Base-by-base conservation (phyloP, 2,329 filamentous ascomycete genomes). In the Pseudofabraea citricarpa region DNA sequence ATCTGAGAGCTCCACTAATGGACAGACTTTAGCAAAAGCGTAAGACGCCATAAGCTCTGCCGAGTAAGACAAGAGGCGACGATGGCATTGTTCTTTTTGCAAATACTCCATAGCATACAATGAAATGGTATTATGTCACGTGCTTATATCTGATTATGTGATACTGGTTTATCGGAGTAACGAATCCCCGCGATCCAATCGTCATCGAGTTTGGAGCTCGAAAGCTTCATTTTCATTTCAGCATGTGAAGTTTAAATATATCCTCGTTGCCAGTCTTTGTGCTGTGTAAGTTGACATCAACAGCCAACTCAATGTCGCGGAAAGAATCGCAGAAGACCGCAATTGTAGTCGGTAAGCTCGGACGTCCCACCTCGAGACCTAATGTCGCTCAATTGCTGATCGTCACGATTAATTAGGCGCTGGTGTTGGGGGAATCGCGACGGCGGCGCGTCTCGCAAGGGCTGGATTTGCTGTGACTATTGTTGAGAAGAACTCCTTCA, bases 401-500 rank as follows among this genome's bases (percentile, higher is more conserved):
- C n/a, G n/a, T n/a, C n/a, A n/a, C n/a, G n/a, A n/a, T n/a, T n/a
- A n/a, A n/a, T n/a, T 27, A 60, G 83, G 84, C 50, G 83, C 85
- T 22, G 85, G 85, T 46, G 79, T 79, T 36, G 85, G 85, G 40
- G 85, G 85, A 46, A 77, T 87, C 32, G 76, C 82, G n/a, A 80
- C 79, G 2, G 82, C 85, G 44, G 84, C 85, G 2, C 78, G 85
- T 36, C 75, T 89, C 9, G 81, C 83, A 39, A 83, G 82, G 57
- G 75, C 83, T 2, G 85, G 85, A 29, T 81, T 83, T 60, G 61
- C 72, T 24, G 85, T 89, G n/a, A 88, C 83, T 0, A 81, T 89
- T 2, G 65, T 89, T n/a, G 85, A 90, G 63, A 88, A 88, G 69
- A 88, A 89, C 57, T 67, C 68, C 44, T 86, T 85, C 59, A 82